Percentiles rank a stretch among this genome's conserved stretches.
phyloP scores from a whole-genome alignment of 164 flowering plant species.

The Tetrastigma voinierianum region DNA sequence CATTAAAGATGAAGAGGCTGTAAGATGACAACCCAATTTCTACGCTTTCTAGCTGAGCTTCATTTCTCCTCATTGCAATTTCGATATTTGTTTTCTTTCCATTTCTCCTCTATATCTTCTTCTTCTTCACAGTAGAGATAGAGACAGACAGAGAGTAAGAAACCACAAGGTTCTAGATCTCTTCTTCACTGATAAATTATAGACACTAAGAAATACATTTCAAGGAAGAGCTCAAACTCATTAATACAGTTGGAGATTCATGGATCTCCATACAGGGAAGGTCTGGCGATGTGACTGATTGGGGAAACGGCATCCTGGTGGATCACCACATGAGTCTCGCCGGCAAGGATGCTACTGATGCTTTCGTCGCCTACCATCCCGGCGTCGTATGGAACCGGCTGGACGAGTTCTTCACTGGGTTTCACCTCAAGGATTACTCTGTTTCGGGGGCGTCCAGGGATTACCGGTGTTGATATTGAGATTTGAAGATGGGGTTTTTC shows the following conservation, averaged over 20 bases:
- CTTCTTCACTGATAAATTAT: not conserved
- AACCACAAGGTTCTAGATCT: not conserved
- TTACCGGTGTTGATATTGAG: not conserved
- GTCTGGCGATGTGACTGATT: constrained; percentile 11
- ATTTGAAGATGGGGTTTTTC: constrained; percentile 9
- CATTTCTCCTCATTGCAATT: too few species aligned
- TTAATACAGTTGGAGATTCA: constrained; percentile 5
- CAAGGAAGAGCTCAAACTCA: constrained; percentile 6
- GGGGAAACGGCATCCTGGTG: constrained; percentile 14
- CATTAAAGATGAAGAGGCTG: too few species aligned
- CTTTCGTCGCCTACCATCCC: constrained; percentile 15
- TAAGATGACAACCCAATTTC: too few species aligned
- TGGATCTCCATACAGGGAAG: constrained; percentile 16
- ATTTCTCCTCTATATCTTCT: not conserved
- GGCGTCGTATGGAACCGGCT: constrained; percentile 1
- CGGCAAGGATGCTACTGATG: constrained; percentile 10
- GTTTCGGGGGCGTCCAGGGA: constrained; percentile 8
- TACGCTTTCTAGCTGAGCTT: too few species aligned
- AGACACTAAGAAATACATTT: constrained; percentile 6
- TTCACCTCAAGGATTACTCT: not conserved
- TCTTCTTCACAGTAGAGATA: not conserved
- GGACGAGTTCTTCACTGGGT: constrained; percentile 8
- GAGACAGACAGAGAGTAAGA: not conserved
- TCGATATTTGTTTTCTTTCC: not conserved
- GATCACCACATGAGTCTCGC: constrained; percentile 6